phyloP scores from a whole-genome alignment of 352 stramenopile genomes.

The Globisporangium alternatum region DNA sequence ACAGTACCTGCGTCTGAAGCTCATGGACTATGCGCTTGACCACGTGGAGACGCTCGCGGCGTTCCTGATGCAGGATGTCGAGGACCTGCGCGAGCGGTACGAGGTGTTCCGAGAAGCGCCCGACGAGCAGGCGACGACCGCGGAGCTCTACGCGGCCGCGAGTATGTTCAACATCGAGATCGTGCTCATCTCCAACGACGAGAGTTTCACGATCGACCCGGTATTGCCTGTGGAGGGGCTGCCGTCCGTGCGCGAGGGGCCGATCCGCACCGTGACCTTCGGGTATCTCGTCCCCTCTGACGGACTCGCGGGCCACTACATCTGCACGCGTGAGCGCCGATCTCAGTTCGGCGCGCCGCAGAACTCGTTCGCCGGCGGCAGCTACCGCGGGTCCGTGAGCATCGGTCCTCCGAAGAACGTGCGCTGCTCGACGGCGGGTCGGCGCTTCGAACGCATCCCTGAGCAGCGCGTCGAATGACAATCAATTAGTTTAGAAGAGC shows the following conservation, averaged over 20 bases:
- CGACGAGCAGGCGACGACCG: conserved; percentile 78
- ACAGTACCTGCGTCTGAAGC: conserved; percentile 54
- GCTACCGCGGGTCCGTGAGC: conserved; percentile 71
- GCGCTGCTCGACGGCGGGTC: conserved; percentile 35
- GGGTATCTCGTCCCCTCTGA: conserved; percentile 72
- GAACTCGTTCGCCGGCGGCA: conserved; percentile 72
- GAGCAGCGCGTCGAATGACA: conserved; percentile 65
- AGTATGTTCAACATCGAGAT: conserved; percentile 86
- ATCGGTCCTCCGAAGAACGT: conserved; percentile 61
- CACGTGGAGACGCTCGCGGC: conserved; percentile 50
- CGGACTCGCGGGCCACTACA: conserved; percentile 75
- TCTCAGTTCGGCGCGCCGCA: conserved; percentile 31
- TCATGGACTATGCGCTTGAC: conserved; percentile 76
- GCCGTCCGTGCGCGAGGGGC: conserved; percentile 50
- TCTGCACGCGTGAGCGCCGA: conserved; percentile 64
- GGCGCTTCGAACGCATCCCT: conserved; percentile 61
- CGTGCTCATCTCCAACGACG: conserved; percentile 78
- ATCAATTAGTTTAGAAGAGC: conserved; percentile 12
- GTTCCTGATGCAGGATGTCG: conserved; percentile 73
- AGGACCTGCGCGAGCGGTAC: conserved; percentile 71
- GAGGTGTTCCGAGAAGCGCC: conserved; percentile 63
- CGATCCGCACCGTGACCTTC: conserved; percentile 54
- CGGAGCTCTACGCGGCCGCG: conserved; percentile 69
- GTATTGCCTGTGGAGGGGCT: conserved; percentile 64
- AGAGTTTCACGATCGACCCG: conserved; percentile 78